Evolutionary conservation across 176 grass and related monocot species (phyloP).

Genomic region (Avena atlantica): DNA sequence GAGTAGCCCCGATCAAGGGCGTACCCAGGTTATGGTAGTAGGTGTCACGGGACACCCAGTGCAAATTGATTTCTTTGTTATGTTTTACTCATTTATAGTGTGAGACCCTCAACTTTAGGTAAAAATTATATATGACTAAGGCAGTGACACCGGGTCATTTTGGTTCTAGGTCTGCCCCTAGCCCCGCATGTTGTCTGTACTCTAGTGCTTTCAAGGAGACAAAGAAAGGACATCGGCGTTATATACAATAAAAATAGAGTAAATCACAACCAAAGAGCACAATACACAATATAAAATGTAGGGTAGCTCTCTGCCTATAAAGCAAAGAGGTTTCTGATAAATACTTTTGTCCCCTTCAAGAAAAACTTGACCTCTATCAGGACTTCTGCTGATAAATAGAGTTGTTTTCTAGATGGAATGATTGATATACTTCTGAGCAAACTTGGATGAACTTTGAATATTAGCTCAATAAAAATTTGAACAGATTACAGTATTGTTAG

Average conservation of each 20-base stretch:
- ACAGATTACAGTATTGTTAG: background rate
- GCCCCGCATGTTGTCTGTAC: too few relatives aligned
- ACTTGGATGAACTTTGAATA: background rate
- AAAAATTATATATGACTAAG: too few relatives aligned
- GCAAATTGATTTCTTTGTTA: too few relatives aligned
- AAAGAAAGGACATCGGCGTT: background rate
- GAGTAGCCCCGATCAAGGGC: too few relatives aligned
- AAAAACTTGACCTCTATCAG: background rate
- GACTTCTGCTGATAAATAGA: background rate
- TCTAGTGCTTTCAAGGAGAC: background rate
- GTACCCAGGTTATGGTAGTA: too few relatives aligned
- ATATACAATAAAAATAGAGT: background rate
- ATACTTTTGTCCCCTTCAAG: too few relatives aligned
- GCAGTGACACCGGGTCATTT: too few relatives aligned
- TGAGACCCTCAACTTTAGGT: too few relatives aligned
- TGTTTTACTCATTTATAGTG: too few relatives aligned
- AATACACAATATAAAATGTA: background rate
- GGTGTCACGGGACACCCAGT: too few relatives aligned
- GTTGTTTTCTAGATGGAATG: background rate
- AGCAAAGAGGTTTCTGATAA: background rate
- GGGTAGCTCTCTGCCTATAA: conserved; percentile 8
- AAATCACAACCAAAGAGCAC: conserved; percentile 10
- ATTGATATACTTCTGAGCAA: conserved; percentile 1
- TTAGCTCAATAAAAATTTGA: conserved; percentile 1
- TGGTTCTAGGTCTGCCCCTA: too few relatives aligned